Evolutionary conservation across 208 protist genomes (phyloP).

Genomic region (Trypanosoma scelopori): DNA sequence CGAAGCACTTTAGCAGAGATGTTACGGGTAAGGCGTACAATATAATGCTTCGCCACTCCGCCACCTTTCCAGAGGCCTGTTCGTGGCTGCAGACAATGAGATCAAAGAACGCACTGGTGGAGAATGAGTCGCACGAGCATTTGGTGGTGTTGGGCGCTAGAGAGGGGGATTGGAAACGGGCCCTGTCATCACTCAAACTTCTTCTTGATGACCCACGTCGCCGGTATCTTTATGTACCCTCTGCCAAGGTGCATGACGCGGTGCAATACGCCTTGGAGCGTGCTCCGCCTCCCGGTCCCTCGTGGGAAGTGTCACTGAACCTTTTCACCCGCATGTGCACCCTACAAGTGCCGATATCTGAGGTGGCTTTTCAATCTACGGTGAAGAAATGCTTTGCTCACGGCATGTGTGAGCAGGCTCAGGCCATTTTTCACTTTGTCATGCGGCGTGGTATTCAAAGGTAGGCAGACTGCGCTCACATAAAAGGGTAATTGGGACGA

Average conservation of each 20-base stretch:
- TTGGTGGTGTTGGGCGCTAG: slow-evolving; percentile 46
- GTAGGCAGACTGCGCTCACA: not conserved
- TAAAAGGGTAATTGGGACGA: not conserved
- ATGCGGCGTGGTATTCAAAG: slow-evolving; percentile 34
- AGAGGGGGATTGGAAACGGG: slow-evolving; percentile 56
- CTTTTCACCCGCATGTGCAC: slow-evolving; percentile 68
- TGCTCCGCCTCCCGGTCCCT: slow-evolving; percentile 38
- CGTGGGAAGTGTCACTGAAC: slow-evolving; percentile 58
- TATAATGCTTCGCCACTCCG: slow-evolving; percentile 19
- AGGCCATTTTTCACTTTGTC: slow-evolving; percentile 57
- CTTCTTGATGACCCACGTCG: slow-evolving; percentile 46
- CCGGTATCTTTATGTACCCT: slow-evolving; percentile 48
- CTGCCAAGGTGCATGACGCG: slow-evolving; percentile 71
- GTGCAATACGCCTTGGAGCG: slow-evolving; percentile 81
- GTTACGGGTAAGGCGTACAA: slow-evolving; percentile 26
- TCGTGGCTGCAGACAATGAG: slow-evolving; percentile 23
- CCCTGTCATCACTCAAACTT: slow-evolving; percentile 45
- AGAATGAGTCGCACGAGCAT: slow-evolving; percentile 66
- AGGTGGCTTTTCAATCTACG: slow-evolving; percentile 72
- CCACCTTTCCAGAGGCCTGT: slow-evolving; percentile 8
- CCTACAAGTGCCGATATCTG: slow-evolving; percentile 60
- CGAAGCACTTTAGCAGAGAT: slow-evolving; percentile 25
- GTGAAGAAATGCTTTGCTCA: slow-evolving; percentile 71
- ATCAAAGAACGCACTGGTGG: slow-evolving; percentile 26
- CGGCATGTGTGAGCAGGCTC: slow-evolving; percentile 47